Percentiles rank a stretch among this genome's conserved stretches.
Conservation (phyloP, 1,284 basidiomycete species). For the Schizophyllum commune region DNA sequence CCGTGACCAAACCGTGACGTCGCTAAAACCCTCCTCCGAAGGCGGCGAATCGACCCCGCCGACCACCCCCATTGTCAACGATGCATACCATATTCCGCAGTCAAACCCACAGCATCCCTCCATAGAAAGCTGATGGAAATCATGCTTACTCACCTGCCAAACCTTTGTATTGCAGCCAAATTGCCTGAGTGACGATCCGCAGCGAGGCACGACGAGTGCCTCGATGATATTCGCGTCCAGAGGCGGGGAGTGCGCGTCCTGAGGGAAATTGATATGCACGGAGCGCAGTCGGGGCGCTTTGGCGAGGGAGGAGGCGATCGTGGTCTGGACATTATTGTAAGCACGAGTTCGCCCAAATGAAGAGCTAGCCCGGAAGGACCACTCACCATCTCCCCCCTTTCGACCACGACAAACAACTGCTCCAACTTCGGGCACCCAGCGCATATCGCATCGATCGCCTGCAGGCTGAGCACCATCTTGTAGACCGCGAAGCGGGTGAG, state of each 20-base stretch:
- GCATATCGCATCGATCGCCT: conserved; percentile 48
- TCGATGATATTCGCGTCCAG: conserved; percentile 19
- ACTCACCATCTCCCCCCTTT: conserved; percentile 40
- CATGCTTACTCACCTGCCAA: conserved; percentile 31
- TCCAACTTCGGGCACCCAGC: conserved; percentile 41
- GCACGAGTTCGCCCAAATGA: neutral
- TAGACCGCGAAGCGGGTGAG: conserved; percentile 57
- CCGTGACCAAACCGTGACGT: no score
- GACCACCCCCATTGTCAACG: no score
- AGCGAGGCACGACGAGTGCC: conserved; percentile 29
- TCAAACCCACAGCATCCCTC: no score
- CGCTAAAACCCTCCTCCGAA: no score
- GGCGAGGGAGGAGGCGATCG: conserved; percentile 26
- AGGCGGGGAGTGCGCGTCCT: conserved; percentile 19
- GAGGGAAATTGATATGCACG: conserved; percentile 46
- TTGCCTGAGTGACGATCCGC: conserved; percentile 33
- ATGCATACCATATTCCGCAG: no score
- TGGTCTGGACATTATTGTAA: conserved; percentile 26
- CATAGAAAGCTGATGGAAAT: neutral
- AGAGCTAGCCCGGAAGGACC: neutral
- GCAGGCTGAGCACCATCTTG: conserved; percentile 45
- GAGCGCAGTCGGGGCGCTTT: conserved; percentile 32
- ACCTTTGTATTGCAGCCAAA: conserved; percentile 46
- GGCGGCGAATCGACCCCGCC: no score
- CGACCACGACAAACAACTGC: conserved; percentile 52